Evolutionary conservation across 257 asterid genomes (phyloP).

Genomic region (Solanum ossicruentum): DNA sequence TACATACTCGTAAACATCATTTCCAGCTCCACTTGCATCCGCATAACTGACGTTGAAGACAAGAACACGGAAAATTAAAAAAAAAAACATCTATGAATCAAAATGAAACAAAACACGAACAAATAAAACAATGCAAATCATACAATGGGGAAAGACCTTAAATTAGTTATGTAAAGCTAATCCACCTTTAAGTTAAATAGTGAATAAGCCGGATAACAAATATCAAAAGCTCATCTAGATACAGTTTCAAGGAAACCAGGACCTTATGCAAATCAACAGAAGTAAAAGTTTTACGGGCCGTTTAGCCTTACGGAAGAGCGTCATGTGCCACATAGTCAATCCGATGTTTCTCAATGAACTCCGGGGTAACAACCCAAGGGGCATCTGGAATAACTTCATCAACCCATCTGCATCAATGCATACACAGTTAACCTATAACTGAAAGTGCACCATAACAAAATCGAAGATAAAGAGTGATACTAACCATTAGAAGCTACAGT

Average conservation of each 20-base stretch:
- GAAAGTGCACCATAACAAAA: background rate
- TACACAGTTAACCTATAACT: background rate
- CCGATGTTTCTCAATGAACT: slow-evolving; percentile 72
- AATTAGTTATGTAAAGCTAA: background rate
- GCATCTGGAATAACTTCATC: slow-evolving; percentile 98
- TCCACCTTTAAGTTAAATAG: background rate
- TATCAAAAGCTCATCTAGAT: background rate
- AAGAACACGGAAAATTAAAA: background rate
- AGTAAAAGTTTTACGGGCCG: background rate
- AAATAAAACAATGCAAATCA: background rate
- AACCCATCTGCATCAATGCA: slow-evolving; percentile 68
- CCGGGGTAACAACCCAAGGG: slow-evolving; percentile 89
- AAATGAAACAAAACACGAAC: background rate
- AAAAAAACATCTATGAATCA: background rate
- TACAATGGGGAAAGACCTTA: background rate
- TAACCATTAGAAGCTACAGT: background rate
- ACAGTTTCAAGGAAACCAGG: background rate
- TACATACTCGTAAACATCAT: slow-evolving; percentile 53
- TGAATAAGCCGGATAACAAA: background rate
- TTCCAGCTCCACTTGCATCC: slow-evolving; percentile 61
- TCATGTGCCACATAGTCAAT: slow-evolving; percentile 95
- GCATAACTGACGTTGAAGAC: slow-evolving; percentile 34
- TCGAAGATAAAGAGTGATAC: background rate
- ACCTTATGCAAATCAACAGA: background rate
- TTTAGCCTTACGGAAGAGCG: slow-evolving; percentile 78